Evolutionary conservation across 2,329 filamentous ascomycete species (phyloP).

Genomic region (Knufia fluminis): DNA sequence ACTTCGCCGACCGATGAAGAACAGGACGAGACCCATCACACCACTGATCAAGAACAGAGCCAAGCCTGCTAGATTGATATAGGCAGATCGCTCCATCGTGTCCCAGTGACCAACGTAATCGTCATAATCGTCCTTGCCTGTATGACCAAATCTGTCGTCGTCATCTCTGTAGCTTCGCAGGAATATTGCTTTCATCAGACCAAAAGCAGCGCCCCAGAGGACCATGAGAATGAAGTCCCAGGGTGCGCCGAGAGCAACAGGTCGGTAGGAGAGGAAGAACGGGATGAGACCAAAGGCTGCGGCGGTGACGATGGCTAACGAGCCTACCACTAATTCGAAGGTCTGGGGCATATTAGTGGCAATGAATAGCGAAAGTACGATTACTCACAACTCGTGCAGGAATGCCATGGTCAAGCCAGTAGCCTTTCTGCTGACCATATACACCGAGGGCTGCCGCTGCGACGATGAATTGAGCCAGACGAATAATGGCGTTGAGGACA

Average conservation of each 20-base stretch:
- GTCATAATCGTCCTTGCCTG: background rate
- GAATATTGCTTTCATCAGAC: constrained; percentile 9
- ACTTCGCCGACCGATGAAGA: constrained; percentile 8
- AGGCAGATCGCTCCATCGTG: constrained; percentile 2
- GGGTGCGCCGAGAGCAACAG: constrained; percentile 10
- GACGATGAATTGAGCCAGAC: constrained; percentile 4
- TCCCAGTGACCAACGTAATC: background rate
- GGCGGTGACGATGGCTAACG: constrained; percentile 8
- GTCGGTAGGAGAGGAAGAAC: constrained; percentile 11
- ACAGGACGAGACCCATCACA: constrained; percentile 7
- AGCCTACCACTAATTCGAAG: constrained; percentile 9
- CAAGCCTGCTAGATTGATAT: constrained; percentile 11
- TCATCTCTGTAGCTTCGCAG: background rate
- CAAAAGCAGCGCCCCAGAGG: constrained; percentile 10
- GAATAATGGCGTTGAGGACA: constrained; percentile 9
- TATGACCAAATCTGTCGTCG: background rate
- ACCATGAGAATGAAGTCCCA: constrained; percentile 13
- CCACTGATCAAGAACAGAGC: constrained; percentile 8
- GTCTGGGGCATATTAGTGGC: background rate
- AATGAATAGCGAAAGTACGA: background rate
- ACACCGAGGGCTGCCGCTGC: constrained; percentile 6
- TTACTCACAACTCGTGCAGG: constrained; percentile 9
- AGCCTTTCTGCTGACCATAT: constrained; percentile 8
- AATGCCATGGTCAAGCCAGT: constrained; percentile 9
- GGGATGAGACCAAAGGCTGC: constrained; percentile 6